Evolutionary conservation across 495 filamentous ascomycete species (phyloP).

Genomic region (Friedmanniomyces endolithicus): DNA sequence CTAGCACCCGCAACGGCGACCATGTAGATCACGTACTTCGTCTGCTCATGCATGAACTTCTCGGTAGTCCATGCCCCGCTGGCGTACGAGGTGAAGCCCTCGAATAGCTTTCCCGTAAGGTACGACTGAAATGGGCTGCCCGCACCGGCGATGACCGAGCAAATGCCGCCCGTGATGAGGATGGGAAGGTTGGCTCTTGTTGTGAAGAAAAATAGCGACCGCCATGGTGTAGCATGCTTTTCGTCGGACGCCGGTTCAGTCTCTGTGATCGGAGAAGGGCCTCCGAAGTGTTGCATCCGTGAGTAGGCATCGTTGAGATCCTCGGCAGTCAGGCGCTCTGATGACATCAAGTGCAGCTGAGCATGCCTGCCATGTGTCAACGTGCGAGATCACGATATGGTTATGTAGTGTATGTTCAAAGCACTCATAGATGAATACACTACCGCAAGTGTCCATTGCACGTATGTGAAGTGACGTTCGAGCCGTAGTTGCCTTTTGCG

Average conservation of each 20-base stretch:
- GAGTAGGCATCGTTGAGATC: background rate
- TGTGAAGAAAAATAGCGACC: conserved; percentile 61
- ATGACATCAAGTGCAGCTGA: background rate
- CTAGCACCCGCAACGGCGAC: conserved; percentile 45
- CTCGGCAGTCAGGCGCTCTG: background rate
- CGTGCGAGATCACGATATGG: background rate
- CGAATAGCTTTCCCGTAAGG: conserved; percentile 65
- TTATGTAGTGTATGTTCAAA: background rate
- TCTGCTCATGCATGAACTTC: conserved; percentile 44
- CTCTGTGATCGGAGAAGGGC: background rate
- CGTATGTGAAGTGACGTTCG: conserved; percentile 5
- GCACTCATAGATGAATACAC: too few species aligned
- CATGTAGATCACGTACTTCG: conserved; percentile 46
- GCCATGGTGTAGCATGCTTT: conserved; percentile 21
- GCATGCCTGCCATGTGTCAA: background rate
- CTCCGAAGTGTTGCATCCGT: background rate
- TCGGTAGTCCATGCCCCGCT: conserved; percentile 37
- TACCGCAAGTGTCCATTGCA: background rate
- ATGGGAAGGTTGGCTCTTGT: conserved; percentile 45
- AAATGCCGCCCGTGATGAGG: conserved; percentile 39
- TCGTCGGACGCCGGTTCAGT: background rate
- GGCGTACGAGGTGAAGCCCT: conserved; percentile 54
- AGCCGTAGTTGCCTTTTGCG: conserved; percentile 3
- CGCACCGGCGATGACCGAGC: conserved; percentile 50
- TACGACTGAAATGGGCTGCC: conserved; percentile 53